Conservation (phyloP, 2,329 filamentous ascomycete species). For the Claviceps paspali region DNA sequence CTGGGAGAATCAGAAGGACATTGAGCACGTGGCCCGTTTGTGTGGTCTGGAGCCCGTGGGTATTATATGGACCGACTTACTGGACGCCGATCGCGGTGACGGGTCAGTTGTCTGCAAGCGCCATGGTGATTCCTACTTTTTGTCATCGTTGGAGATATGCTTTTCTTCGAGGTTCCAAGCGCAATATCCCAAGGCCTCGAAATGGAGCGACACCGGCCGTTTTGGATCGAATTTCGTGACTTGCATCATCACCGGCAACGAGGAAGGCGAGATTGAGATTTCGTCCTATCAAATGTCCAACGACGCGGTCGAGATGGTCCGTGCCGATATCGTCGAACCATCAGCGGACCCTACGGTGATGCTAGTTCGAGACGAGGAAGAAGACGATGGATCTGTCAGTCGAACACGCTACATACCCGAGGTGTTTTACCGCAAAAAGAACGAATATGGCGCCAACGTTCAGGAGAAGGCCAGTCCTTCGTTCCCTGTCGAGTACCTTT, state of each 20-base stretch:
- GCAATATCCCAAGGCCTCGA: slow-evolving; percentile 74
- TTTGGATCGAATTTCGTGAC: slow-evolving; percentile 97
- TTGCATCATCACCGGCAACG: slow-evolving; percentile 87
- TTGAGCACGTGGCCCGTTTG: slow-evolving; percentile 64
- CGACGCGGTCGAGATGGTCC: slow-evolving; percentile 90
- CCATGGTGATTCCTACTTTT: slow-evolving; percentile 86
- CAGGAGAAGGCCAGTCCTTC: slow-evolving; percentile 94
- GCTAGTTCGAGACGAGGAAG: slow-evolving; percentile 86
- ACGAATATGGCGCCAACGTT: slow-evolving; percentile 91
- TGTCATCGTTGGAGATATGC: slow-evolving; percentile 81
- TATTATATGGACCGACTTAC: slow-evolving; percentile 85
- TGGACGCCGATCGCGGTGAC: slow-evolving; percentile 67
- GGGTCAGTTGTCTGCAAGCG: slow-evolving; percentile 88
- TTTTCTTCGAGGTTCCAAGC: slow-evolving; percentile 83
- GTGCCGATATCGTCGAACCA: slow-evolving; percentile 85
- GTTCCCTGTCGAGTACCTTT: slow-evolving; percentile 91
- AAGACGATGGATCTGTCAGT: slow-evolving; percentile 54
- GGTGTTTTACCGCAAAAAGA: slow-evolving; percentile 89
- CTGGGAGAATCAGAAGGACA: slow-evolving; percentile 71
- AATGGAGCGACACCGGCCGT: slow-evolving; percentile 89
- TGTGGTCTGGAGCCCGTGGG: slow-evolving; percentile 84
- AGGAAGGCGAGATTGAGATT: slow-evolving; percentile 73
- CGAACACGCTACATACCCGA: slow-evolving; percentile 85
- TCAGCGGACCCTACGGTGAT: slow-evolving; percentile 87
- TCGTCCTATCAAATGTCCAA: slow-evolving; percentile 92